phyloP scores from a whole-genome alignment of 345 rosid genomes.

The Salix suchowensis region DNA sequence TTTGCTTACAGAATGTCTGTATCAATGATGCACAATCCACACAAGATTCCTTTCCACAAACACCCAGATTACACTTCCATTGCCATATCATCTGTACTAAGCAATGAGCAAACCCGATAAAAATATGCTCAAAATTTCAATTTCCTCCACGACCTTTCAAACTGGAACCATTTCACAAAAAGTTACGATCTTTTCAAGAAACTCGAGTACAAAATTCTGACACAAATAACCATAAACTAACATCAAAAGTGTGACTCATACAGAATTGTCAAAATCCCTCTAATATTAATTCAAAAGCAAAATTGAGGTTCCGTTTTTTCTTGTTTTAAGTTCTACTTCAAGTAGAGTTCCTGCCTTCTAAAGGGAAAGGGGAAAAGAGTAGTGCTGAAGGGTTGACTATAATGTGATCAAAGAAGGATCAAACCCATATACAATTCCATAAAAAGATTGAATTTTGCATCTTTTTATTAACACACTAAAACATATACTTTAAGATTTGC shows the following conservation, averaged over 20 bases:
- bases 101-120: neutral
- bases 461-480: neutral
- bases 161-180: neutral
- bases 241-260: neutral
- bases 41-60: slow-evolving; percentile 15
- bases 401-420: neutral
- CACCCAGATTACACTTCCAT: slow-evolving; percentile 21
- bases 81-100: slow-evolving; percentile 25
- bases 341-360: neutral
- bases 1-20: slow-evolving; percentile 23
- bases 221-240: neutral
- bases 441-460: neutral
- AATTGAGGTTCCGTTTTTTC: neutral
- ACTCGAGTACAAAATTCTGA: neutral
- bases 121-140: neutral
- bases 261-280: neutral
- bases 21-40: slow-evolving; percentile 43
- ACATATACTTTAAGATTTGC: neutral
- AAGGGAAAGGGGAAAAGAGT: neutral
- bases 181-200: neutral
- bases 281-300: neutral
- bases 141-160: neutral
- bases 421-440: neutral
- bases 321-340: neutral
- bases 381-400: neutral